Conservation (phyloP, 257 asterid species). For the Cinchona pubescens region DNA sequence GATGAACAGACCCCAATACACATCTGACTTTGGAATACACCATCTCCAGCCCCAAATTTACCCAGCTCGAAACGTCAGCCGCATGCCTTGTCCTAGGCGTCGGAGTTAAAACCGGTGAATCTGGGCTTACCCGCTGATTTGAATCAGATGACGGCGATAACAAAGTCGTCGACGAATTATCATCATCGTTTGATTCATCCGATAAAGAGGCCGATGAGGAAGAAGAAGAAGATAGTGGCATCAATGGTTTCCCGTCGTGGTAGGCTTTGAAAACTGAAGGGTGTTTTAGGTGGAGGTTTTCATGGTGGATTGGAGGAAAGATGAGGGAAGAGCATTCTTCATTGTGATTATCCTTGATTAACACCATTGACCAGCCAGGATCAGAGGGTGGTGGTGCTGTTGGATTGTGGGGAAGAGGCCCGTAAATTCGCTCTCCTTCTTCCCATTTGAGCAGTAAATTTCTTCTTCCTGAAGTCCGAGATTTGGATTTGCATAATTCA, state of each 20-base stretch:
- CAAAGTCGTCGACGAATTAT: slow-evolving; percentile 30
- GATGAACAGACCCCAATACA: slow-evolving; percentile 19
- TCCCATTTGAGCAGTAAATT: slow-evolving; percentile 8
- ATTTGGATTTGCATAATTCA: not conserved
- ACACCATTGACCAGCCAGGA: slow-evolving; percentile 43
- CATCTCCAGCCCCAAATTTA: slow-evolving; percentile 30
- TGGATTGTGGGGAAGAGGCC: not conserved
- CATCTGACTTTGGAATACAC: slow-evolving; percentile 32
- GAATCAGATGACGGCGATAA: slow-evolving; percentile 37
- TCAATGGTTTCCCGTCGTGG: slow-evolving; percentile 1
- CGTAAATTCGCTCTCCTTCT: not conserved
- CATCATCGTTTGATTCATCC: slow-evolving; percentile 12
- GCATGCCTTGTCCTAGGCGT: slow-evolving; percentile 7
- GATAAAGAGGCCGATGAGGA: slow-evolving; percentile 6
- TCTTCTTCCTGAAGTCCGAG: not conserved
- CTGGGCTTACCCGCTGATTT: slow-evolving; percentile 3
- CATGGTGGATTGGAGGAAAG: slow-evolving; percentile 48
- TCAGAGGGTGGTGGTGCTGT: slow-evolving; percentile 15
- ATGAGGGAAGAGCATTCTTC: slow-evolving; percentile 4
- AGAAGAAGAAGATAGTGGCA: not conserved
- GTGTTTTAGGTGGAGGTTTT: slow-evolving; percentile 48
- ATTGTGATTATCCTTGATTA: slow-evolving; percentile 34
- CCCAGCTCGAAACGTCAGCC: slow-evolving; percentile 12
- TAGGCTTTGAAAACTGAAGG: not conserved
- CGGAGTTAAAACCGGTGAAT: slow-evolving; percentile 21